A percentile compares a stretch with the other conserved stretches of the same genome.
Evolutionary conservation across 306 rosid genomes (phyloP).

Genomic region (Leucaena leucocephala): DNA sequence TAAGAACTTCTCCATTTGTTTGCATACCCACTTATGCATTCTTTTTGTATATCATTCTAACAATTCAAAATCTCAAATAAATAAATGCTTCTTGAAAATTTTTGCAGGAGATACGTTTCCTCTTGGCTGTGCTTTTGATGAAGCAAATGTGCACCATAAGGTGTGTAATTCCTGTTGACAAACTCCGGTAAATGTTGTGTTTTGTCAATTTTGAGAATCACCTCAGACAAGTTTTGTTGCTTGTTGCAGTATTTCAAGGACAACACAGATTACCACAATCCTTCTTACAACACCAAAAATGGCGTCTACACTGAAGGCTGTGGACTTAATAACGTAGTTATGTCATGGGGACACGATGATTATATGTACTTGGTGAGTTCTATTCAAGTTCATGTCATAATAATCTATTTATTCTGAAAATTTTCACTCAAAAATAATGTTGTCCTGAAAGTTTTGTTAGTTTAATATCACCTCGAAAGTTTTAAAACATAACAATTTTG

Average conservation of each 20-base stretch:
- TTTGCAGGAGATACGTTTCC: conserved; percentile 42
- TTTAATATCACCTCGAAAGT: no score
- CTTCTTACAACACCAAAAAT: conserved; percentile 44
- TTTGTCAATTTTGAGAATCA: neutral
- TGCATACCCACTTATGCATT: no score
- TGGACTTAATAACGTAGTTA: conserved; percentile 57
- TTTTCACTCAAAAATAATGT: no score
- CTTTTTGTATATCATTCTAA: no score
- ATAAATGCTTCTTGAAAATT: neutral
- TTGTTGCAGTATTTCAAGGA: conserved; percentile 56
- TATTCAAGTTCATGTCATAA: neutral
- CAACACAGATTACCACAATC: conserved; percentile 50
- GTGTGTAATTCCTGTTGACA: conserved; percentile 15
- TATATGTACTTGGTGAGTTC: conserved; percentile 48
- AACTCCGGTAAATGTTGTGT: neutral
- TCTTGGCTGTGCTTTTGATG: conserved; percentile 64
- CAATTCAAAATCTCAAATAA: no score
- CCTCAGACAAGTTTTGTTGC: neutral
- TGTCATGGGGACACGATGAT: conserved; percentile 58
- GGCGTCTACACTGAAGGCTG: conserved; percentile 61
- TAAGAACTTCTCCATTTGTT: neutral
- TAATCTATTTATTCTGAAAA: no score
- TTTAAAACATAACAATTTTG: no score
- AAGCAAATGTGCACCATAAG: conserved; percentile 65
- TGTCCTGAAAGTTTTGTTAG: no score